Evolutionary conservation across 1,284 basidiomycete species (phyloP).

Genomic region (Heliocybe sulcata): DNA sequence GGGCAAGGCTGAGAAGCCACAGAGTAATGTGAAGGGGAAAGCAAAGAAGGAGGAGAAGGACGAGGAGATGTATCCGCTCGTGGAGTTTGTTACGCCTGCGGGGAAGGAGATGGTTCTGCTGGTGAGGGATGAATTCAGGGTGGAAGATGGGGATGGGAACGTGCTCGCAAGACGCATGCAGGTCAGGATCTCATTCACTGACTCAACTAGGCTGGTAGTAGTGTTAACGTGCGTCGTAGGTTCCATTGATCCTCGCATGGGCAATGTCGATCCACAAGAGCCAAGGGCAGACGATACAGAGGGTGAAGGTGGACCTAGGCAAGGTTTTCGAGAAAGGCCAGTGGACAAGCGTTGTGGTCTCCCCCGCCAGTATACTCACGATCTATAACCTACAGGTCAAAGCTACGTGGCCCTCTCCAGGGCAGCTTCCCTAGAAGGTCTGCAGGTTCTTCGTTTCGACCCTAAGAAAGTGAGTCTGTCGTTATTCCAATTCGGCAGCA

Average conservation of each 20-base stretch:
- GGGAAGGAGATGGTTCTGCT: slow-evolving; percentile 54
- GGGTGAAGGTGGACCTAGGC: slow-evolving; percentile 77
- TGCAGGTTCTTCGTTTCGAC: slow-evolving; percentile 88
- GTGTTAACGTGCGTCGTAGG: slow-evolving; percentile 23
- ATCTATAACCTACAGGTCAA: slow-evolving; percentile 45
- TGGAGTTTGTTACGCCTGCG: slow-evolving; percentile 69
- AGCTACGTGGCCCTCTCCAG: slow-evolving; percentile 96
- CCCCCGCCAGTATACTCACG: not conserved
- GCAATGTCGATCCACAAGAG: slow-evolving; percentile 95
- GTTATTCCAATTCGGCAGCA: not conserved
- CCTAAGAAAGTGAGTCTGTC: slow-evolving; percentile 51
- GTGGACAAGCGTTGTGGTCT: too few relatives aligned
- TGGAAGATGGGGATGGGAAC: slow-evolving; percentile 39
- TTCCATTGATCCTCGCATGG: slow-evolving; percentile 86
- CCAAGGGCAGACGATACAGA: slow-evolving; percentile 84
- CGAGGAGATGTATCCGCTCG: slow-evolving; percentile 55
- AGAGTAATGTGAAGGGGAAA: not conserved
- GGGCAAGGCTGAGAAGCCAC: slow-evolving; percentile 6
- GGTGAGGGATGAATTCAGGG: slow-evolving; percentile 27
- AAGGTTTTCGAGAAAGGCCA: slow-evolving; percentile 86
- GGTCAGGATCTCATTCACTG: slow-evolving; percentile 31
- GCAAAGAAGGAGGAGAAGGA: slow-evolving; percentile 19
- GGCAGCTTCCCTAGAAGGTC: slow-evolving; percentile 84
- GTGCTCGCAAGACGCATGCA: slow-evolving; percentile 39
- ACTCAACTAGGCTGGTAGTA: not conserved